Evolutionary conservation across 495 filamentous ascomycete genomes (phyloP), one percentile per base, ranked within the genome.

Genomic region (Podospora didyma): DNA sequence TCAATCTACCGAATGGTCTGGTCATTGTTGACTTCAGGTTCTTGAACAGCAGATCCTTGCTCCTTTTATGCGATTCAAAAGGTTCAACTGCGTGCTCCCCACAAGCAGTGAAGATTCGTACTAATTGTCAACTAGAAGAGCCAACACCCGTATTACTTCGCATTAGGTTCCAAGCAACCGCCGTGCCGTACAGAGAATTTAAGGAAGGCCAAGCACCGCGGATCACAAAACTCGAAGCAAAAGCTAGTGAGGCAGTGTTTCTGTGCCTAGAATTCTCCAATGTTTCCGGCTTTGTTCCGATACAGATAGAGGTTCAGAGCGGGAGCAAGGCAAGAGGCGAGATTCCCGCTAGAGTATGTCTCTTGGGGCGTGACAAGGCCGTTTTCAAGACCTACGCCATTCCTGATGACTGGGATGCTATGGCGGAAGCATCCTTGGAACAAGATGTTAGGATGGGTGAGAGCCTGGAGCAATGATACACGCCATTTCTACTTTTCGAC

Each of bases 11-110:
- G 5, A 60, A 71, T 51, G 74, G 69, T 10, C 41, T 48, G 3
- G 65, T 54, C 7, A 65, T 83, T 10, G 53, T 75, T 21, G 80
- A 84, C 59, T 54, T 82, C 7, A 79, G 78, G 54, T 81, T 81
- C 50, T 57, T 79, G 10, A 63, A 78, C 54, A 70, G 75, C 52
- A 61, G 68, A 20, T 65, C 53, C 16, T 56, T 83, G 3, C 62
- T 82, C 11, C 58, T 80, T 1, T 58, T 84, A 6, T 80, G 76
- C 66, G 48, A 66, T 0, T 37, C 41, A 0, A 64, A 65, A 60
- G 74, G 79, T 77, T 42, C 45, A 58, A 50, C 14, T 7, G 21
- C 6, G 5, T 4, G 12, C n/a, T 16, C n/a, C n/a, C 1, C 1
- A 42, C 4, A 7, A 42, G 39, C n/a, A 16, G 0, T 42, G 5